Conservation (phyloP, 163 green algal genomes). For the Volvox carteri region DNA sequence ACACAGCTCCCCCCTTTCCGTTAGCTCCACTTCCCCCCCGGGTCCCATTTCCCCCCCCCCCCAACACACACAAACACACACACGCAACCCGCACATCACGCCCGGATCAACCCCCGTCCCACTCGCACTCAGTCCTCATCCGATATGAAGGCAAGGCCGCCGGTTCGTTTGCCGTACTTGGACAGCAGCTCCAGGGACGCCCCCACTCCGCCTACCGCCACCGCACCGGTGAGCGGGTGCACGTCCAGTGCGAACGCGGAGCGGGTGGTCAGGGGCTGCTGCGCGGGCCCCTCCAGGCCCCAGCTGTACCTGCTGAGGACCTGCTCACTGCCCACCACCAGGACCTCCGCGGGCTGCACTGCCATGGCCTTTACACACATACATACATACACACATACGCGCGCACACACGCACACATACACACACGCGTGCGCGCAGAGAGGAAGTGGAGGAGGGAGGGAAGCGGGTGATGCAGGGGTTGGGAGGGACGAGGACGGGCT, state of each 20-base stretch:
- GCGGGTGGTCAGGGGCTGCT: not conserved
- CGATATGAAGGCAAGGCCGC: not conserved
- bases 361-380: conserved; percentile 24
- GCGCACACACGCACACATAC: too few species aligned
- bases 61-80: too few species aligned
- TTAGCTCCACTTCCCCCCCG: too few species aligned
- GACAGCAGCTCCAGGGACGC: conserved; percentile 30
- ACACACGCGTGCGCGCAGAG: too few species aligned
- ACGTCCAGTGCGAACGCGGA: conserved; percentile 23
- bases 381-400: too few species aligned
- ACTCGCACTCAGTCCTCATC: conserved; percentile 48
- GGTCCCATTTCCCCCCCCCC: too few species aligned
- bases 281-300: not conserved
- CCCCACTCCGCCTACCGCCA: conserved; percentile 42
- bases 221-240: conserved; percentile 9
- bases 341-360: conserved; percentile 21
- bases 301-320: conserved; percentile 5
- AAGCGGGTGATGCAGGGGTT: not conserved
- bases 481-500: not conserved
- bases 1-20: too few species aligned
- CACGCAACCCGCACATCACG: too few species aligned
- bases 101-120: too few species aligned
- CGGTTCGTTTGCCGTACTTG: conserved; percentile 22
- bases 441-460: too few species aligned
- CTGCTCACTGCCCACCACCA: conserved; percentile 14